phyloP scores from a whole-genome alignment of 192 early-diverging fungal genomes.

The Chytriomyces sp. region DNA sequence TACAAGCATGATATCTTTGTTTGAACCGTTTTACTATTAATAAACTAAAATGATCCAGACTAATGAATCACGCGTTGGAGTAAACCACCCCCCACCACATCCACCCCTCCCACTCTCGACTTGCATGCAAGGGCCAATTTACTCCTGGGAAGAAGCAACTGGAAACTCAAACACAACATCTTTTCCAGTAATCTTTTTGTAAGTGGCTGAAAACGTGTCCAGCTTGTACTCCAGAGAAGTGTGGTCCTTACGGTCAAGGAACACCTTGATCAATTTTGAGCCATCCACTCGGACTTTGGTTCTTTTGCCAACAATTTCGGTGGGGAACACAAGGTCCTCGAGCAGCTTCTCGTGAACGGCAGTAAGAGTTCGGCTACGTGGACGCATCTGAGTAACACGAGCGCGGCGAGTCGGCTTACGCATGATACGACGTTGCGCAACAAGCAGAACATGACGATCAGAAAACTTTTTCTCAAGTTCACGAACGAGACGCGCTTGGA shows the following conservation, averaged over 20 bases:
- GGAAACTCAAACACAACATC: constrained; percentile 98
- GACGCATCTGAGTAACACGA: constrained; percentile 89
- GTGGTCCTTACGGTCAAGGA: constrained; percentile 97
- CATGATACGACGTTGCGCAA: constrained; percentile 94
- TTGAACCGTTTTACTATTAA: too few species aligned
- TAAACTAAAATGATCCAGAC: neutral
- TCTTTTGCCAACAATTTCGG: constrained; percentile 98
- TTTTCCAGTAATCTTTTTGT: constrained; percentile 96
- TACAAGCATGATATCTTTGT: too few species aligned
- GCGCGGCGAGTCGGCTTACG: constrained; percentile 87
- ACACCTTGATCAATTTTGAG: constrained; percentile 90
- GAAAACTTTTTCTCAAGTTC: constrained; percentile 99
- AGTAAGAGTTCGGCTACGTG: constrained; percentile 94
- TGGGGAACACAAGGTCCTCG: constrained; percentile 98
- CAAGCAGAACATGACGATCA: constrained; percentile 95
- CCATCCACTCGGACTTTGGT: constrained; percentile 96
- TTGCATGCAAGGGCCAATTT: constrained; percentile 29
- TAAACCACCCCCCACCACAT: neutral
- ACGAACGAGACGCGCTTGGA: constrained; percentile 93
- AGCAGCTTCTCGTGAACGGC: constrained; percentile 95
- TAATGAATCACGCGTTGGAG: neutral
- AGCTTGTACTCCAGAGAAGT: constrained; percentile 98
- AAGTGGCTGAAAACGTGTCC: constrained; percentile 93
- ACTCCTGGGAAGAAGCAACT: constrained; percentile 51
- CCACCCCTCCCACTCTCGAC: neutral